These are phyloP conservation scores for Suillus subluteus DNA, from an alignment of 768 basidiomycete species.

Conservation along the genomic window DNA sequence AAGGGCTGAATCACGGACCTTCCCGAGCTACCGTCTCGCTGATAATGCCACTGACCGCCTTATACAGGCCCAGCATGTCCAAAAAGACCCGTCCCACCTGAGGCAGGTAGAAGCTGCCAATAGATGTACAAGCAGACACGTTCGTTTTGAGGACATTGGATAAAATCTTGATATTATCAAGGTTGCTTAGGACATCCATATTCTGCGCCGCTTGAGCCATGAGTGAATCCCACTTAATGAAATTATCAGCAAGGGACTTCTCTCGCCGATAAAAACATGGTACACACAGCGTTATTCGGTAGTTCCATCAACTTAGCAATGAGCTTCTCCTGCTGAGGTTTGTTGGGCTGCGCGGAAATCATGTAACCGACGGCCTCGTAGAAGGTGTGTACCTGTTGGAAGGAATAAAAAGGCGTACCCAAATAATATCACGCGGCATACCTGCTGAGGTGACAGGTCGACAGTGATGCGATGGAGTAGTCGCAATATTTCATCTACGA, in stretches of 20 bases:
- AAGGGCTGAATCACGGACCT: constrained; percentile 47
- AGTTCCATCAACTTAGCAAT: constrained; percentile 96
- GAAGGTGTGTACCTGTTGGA: constrained; percentile 83
- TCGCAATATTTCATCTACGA: constrained; percentile 95
- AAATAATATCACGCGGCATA: constrained; percentile 16
- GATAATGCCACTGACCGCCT: constrained; percentile 95
- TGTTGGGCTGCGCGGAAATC: constrained; percentile 99
- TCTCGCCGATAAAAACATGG: not conserved
- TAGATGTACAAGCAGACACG: constrained; percentile 95
- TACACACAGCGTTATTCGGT: constrained; percentile 90
- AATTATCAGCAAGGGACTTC: not conserved
- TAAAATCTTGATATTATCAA: constrained; percentile 95
- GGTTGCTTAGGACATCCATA: constrained; percentile 87
- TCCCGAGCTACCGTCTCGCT: constrained; percentile 89
- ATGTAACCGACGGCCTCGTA: constrained; percentile 99
- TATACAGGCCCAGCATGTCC: constrained; percentile 98
- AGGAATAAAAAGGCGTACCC: constrained; percentile 15
- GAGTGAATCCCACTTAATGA: constrained; percentile 86
- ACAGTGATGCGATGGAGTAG: constrained; percentile 91
- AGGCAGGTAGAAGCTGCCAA: constrained; percentile 96
- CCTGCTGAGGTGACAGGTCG: constrained; percentile 90
- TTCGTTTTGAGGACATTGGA: constrained; percentile 98
- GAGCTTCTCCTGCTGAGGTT: constrained; percentile 93
- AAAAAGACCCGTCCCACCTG: constrained; percentile 95
- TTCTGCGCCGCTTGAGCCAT: constrained; percentile 95